Conservation (phyloP, 2,329 filamentous ascomycete genomes). For the Aspergillus japonicus region DNA sequence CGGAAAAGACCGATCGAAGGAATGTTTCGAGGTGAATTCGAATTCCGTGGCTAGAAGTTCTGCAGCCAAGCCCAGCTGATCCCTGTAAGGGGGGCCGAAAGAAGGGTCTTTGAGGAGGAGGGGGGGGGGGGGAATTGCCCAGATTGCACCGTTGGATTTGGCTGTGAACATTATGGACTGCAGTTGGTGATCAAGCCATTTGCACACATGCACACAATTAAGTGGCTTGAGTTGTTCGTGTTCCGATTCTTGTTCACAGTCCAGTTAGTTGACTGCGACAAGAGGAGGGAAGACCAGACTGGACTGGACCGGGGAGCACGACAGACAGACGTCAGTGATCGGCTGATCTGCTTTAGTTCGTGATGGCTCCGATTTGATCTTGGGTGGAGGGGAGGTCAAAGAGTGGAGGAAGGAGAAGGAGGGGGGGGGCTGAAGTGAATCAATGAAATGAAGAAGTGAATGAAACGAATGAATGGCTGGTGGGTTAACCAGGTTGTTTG, state of each 20-base stretch:
- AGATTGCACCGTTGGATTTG: too few relatives aligned
- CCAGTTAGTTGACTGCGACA: too few relatives aligned
- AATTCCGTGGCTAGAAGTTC: background rate
- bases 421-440: background rate
- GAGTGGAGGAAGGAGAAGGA: background rate
- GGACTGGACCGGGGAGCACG: background rate
- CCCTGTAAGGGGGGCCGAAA: background rate
- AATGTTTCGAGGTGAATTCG: background rate
- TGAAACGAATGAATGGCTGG: background rate
- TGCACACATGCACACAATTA: too few relatives aligned
- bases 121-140: too few relatives aligned
- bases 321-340: constrained; percentile 7
- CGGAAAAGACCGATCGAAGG: background rate
- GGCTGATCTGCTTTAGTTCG: constrained; percentile 19
- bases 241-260: too few relatives aligned
- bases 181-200: too few relatives aligned
- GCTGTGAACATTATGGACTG: too few relatives aligned
- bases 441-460: background rate
- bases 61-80: background rate
- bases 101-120: background rate
- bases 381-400: too few relatives aligned
- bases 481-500: background rate
- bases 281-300: too few relatives aligned
- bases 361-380: background rate
- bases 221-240: too few relatives aligned